Base-by-base conservation (phyloP, 257 asterid species). In the Apocynum venetum region DNA sequence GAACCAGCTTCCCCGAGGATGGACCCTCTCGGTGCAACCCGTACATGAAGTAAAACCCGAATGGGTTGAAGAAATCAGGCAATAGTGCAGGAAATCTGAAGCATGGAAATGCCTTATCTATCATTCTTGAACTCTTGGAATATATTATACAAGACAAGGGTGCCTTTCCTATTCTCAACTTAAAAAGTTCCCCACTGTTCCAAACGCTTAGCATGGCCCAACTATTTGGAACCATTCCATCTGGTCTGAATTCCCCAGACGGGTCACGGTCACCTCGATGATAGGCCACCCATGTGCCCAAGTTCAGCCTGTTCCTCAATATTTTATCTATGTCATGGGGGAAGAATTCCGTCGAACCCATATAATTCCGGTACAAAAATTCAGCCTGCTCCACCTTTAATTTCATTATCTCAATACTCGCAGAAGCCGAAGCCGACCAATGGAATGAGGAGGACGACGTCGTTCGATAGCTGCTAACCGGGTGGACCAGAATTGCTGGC, bases 181-280 rank as follows among this genome's bases (percentile, higher is more conserved):
- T 85, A 51, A 85, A 80, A 44, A 82, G 31, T 38, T 53, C 81
- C 2, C 83, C 78, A 68, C 84, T 82, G 38, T 80, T 82, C 88
- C 88, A 85, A 6, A 85, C 84, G 7, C 88, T 85, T 0, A 85
- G 55, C 84, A 85, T 82, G 48, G 88, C 88, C 86, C 88, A 85
- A 68, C 65, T 83, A 0, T 68, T 82, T 2, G 88, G 86, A 56
- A 82, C 66, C 70, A 25, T 53, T 1, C 77, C 71, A 8, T 73
- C 78, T 8, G 43, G 6, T 3, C 80, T 79, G 19, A 78, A 81
- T 19, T 71, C 81, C 0, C 69, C 41, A 4, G 76, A 73, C 20
- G 4, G 59, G 61, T 6, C 8, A 46, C 7, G 49, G 7, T 76
- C 78, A 1, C 69, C 77, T 57, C 79, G 51, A 43, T 35, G 57